phyloP scores from a whole-genome alignment of 1,139 yeast genomes.

The Geotrichum bryndzae region DNA sequence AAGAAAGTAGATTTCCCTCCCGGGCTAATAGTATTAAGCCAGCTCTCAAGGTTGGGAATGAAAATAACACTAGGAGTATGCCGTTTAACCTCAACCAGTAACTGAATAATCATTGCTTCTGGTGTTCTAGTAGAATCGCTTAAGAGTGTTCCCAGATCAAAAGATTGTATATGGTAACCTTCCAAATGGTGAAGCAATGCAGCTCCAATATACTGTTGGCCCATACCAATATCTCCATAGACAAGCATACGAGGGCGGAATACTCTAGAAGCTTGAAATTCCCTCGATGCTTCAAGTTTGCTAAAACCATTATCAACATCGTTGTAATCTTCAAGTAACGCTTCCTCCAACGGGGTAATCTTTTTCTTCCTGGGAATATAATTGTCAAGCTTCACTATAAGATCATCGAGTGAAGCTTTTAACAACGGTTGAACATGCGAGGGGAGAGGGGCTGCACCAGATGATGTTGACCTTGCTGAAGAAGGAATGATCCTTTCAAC shows the following conservation, averaged over 20 bases:
- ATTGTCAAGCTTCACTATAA: constrained; percentile 47
- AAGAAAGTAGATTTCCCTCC: constrained; percentile 68
- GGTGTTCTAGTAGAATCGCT: constrained; percentile 79
- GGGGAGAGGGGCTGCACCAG: constrained; percentile 70
- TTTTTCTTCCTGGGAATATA: constrained; percentile 62
- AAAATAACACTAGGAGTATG: constrained; percentile 84
- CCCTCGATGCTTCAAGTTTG: constrained; percentile 56
- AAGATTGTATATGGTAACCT: constrained; percentile 81
- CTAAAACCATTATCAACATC: constrained; percentile 61
- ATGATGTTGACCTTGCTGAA: constrained; percentile 76
- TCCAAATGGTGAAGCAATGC: constrained; percentile 80
- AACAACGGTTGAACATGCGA: constrained; percentile 61
- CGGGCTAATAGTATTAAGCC: constrained; percentile 63
- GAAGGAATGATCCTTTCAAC: constrained; percentile 86
- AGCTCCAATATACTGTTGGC: constrained; percentile 80
- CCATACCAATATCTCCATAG: constrained; percentile 73
- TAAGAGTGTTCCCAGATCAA: constrained; percentile 73
- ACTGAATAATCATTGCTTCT: constrained; percentile 78
- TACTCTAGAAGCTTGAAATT: constrained; percentile 53
- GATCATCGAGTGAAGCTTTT: constrained; percentile 42
- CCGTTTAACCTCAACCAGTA: constrained; percentile 81
- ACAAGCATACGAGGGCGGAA: constrained; percentile 78
- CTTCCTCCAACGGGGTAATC: constrained; percentile 60
- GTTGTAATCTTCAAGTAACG: constrained; percentile 57
- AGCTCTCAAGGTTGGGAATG: constrained; percentile 77